phyloP scores from a whole-genome alignment of 768 basidiomycete species.

The Tremella yokohamensis region DNA sequence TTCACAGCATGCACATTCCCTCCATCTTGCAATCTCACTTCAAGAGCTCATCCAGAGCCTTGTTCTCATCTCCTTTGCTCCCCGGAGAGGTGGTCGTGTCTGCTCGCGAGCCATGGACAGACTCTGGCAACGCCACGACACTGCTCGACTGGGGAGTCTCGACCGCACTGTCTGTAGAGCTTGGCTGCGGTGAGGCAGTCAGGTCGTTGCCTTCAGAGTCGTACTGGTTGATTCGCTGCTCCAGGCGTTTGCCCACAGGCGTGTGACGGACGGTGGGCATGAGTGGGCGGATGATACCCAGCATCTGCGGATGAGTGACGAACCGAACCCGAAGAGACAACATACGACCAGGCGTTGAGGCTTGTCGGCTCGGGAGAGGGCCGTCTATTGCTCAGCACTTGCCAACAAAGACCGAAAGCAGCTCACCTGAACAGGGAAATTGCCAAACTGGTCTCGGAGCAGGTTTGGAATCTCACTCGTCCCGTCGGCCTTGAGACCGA shows the following conservation, averaged over 20 bases:
- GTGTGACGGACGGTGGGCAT: constrained; percentile 30
- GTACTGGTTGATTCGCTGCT: constrained; percentile 17
- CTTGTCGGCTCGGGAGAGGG: constrained; percentile 19
- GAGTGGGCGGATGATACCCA: constrained; percentile 23
- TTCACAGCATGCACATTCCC: no score
- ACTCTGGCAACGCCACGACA: not conserved
- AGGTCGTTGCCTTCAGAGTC: constrained; percentile 8
- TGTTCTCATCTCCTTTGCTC: not conserved
- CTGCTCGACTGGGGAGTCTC: not conserved
- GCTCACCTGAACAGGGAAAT: constrained; percentile 44
- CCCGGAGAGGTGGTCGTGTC: not conserved
- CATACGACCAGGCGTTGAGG: constrained; percentile 28
- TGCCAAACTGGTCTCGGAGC: constrained; percentile 36
- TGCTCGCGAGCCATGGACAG: not conserved
- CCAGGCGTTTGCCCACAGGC: constrained; percentile 38
- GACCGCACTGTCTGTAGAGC: not conserved
- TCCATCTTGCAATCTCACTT: not conserved
- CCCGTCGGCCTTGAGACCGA: constrained; percentile 64
- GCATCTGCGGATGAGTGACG: constrained; percentile 15
- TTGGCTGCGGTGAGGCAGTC: constrained; percentile 4
- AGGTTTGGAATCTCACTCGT: constrained; percentile 57
- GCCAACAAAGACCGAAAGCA: no score
- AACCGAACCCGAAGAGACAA: not conserved
- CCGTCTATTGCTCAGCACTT: constrained; percentile 19
- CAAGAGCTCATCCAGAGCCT: constrained; percentile 7